Conservation (phyloP, 495 filamentous ascomycete species). For the Hypoxylon intermedium region DNA sequence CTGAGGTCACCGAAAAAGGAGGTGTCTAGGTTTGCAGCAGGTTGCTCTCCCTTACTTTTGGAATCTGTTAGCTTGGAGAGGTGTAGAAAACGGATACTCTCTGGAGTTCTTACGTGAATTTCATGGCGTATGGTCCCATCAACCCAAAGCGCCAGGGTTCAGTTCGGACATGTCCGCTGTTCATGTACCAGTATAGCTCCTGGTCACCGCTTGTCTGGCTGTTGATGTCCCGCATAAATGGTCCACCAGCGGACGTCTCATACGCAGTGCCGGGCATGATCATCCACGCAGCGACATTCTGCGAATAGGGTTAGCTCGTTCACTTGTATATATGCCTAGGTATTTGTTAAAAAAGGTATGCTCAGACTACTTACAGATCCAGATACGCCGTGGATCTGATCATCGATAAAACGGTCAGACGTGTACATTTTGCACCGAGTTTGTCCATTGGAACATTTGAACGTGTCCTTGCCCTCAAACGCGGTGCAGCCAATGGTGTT, state of each 20-base stretch:
- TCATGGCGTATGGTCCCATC: constrained; percentile 66
- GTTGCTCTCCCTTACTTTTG: constrained; percentile 52
- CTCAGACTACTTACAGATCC: constrained; percentile 39
- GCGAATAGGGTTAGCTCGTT: neutral
- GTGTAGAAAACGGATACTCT: constrained; percentile 27
- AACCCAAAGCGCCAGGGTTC: constrained; percentile 64
- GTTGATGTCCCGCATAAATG: constrained; percentile 69
- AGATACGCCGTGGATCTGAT: constrained; percentile 59
- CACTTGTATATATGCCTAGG: neutral
- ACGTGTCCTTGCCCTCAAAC: constrained; percentile 67
- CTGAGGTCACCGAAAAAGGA: constrained; percentile 61
- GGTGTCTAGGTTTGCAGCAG: constrained; percentile 55
- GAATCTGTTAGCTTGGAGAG: neutral
- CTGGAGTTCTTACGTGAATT: constrained; percentile 60
- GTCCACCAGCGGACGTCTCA: constrained; percentile 55
- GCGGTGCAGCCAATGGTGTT: constrained; percentile 54
- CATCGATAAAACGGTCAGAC: constrained; percentile 66
- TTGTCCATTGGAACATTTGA: constrained; percentile 58
- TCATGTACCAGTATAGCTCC: constrained; percentile 69
- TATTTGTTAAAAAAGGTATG: too few relatives aligned
- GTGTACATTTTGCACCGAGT: constrained; percentile 72
- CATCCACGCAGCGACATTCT: constrained; percentile 54
- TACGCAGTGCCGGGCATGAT: constrained; percentile 50
- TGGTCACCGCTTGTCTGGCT: constrained; percentile 62
- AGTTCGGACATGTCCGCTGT: constrained; percentile 64